Evolutionary conservation across 192 early-diverging fungal genomes (phyloP), one percentile per base, ranked within the genome.

Genomic region (Pilobolus umbonatus): DNA sequence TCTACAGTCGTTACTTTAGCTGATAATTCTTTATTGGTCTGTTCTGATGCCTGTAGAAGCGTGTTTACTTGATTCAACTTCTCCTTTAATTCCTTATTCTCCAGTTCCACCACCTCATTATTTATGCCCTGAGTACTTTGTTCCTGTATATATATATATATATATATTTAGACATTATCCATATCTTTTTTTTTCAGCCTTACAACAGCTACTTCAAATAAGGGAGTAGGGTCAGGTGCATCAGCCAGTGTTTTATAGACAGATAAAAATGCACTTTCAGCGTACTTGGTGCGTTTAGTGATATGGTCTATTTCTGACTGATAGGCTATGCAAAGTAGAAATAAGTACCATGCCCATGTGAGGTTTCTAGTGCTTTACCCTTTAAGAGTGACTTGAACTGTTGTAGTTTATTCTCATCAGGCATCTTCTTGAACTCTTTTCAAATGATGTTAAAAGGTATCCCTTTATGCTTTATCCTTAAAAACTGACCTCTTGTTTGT

Each of bases 301-400:
- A 98, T 79, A 19, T 70, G 68, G 67, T 98, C 95, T 55, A 98
- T 98, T 71, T 98, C 95, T 55, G 76, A 75, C 70, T 97, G 94
- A 67, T 97, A 97, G 7, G 82, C 86, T 73, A 49, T 5, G 36
- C 43, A 15, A 29, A n/a, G 7, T 17, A 26, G 24, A 52, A 60
- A 39, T 40, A 62, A 36, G n/a, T 2, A 38, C 10, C 19, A 47
- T 42, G 7, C 29, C n/a, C 30, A 30, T 24, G 5, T 26, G 25
- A 17, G 12, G 12, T 11, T 55, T 5, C 31, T 56, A 54, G 14
- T 10, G 31, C 17, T 29, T 44, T 45, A 84, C 82, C 76, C 66
- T 88, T 91, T 7, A 95, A 67, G 3, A 95, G 78, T 6, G 60
- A 55, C 62, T 89, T 91, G 69, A 95, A 85, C 47, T 93, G 84